phyloP scores from a whole-genome alignment of 1,284 basidiomycete species.

The Agroathelia rolfsii region DNA sequence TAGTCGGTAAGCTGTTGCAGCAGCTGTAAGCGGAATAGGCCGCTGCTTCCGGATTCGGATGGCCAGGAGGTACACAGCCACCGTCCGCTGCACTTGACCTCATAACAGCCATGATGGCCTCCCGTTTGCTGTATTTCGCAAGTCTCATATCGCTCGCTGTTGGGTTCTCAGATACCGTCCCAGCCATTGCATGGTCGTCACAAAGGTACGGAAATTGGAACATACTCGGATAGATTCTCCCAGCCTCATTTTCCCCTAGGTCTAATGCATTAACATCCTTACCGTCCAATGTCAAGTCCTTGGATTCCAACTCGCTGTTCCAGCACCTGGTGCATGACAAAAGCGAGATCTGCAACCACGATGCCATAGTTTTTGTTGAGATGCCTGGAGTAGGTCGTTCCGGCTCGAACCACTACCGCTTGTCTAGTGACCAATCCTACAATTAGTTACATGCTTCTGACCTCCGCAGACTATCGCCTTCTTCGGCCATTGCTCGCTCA shows the following conservation, averaged over 20 bases:
- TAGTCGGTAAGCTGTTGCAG: no score
- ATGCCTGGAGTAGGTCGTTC: constrained; percentile 55
- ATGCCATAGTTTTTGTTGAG: constrained; percentile 55
- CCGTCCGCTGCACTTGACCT: no score
- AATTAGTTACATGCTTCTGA: constrained; percentile 60
- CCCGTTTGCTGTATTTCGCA: no score
- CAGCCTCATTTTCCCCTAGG: constrained; percentile 22
- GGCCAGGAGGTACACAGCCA: no score
- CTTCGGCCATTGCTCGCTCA: constrained; percentile 35
- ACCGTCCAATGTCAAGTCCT: constrained; percentile 21
- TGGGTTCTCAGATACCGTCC: constrained; percentile 50
- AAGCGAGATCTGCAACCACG: constrained; percentile 48
- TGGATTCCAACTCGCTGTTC: constrained; percentile 28
- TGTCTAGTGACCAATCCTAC: constrained; percentile 4
- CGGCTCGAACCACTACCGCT: constrained; percentile 1
- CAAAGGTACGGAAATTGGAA: constrained; percentile 29
- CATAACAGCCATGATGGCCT: no score
- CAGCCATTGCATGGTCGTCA: constrained; percentile 65
- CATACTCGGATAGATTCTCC: constrained; percentile 1
- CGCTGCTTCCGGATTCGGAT: no score
- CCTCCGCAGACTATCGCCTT: constrained; percentile 44
- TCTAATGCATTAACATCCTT: constrained; percentile 35
- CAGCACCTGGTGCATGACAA: constrained; percentile 33
- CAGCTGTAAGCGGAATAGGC: no score
- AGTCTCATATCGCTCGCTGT: constrained; percentile 34